These are phyloP conservation scores for Dipodascus geniculatus DNA, from an alignment of 805 yeast genomes.

Conservation along the genomic window DNA sequence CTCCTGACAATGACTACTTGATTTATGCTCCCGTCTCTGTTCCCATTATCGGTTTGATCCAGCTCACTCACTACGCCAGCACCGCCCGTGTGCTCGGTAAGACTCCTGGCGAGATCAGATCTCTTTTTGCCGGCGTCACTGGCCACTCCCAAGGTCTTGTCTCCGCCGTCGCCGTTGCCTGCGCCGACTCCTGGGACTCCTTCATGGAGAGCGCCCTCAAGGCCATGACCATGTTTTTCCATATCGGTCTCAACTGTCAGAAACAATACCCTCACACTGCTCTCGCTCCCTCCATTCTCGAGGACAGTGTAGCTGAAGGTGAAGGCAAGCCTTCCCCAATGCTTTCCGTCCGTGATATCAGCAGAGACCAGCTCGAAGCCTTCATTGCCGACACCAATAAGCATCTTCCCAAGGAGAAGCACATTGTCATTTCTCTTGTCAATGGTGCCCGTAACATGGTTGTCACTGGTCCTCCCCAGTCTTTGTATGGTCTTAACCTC, in stretches of 20 bases:
- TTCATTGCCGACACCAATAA: slow-evolving; percentile 80
- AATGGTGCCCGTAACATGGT: slow-evolving; percentile 96
- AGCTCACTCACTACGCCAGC: slow-evolving; percentile 83
- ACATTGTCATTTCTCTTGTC: slow-evolving; percentile 77
- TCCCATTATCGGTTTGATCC: slow-evolving; percentile 95
- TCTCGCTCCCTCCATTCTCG: slow-evolving; percentile 83
- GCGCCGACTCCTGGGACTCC: slow-evolving; percentile 72
- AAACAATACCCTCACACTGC: slow-evolving; percentile 88
- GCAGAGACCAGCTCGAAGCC: slow-evolving; percentile 63
- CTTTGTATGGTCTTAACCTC: slow-evolving; percentile 88
- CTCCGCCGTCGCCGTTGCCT: slow-evolving; percentile 83
- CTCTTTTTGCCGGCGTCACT: slow-evolving; percentile 36
- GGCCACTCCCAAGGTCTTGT: slow-evolving; percentile 49
- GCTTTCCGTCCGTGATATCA: slow-evolving; percentile 86
- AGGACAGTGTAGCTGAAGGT: slow-evolving; percentile 84
- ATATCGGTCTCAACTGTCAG: slow-evolving; percentile 86
- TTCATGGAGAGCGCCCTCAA: slow-evolving; percentile 61
- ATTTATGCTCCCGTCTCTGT: slow-evolving; percentile 89
- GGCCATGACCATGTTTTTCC: slow-evolving; percentile 78
- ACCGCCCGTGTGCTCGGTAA: slow-evolving; percentile 75
- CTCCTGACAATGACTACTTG: slow-evolving; percentile 83
- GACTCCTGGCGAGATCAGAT: slow-evolving; percentile 80
- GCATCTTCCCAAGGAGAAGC: slow-evolving; percentile 86
- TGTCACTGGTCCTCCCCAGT: slow-evolving; percentile 96
- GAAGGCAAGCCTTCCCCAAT: slow-evolving; percentile 97